These are phyloP conservation scores for Saccharum hybrid DNA, from an alignment of 202 grass and related monocot species.

Conservation along the genomic window DNA sequence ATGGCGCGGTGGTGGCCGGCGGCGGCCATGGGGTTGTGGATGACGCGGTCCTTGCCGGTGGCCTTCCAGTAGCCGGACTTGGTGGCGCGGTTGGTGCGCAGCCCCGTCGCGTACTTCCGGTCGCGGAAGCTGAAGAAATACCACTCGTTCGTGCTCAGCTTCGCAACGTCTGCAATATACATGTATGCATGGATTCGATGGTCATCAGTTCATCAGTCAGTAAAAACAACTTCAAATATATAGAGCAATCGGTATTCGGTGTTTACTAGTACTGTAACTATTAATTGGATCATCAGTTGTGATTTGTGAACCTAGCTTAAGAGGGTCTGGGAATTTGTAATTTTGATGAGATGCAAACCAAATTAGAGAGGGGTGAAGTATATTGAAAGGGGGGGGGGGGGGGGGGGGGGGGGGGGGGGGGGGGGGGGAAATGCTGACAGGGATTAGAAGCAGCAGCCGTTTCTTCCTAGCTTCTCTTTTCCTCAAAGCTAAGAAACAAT, in stretches of 20 bases:
- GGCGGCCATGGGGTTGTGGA: conserved; percentile 44
- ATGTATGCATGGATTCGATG: background rate
- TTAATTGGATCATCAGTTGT: background rate
- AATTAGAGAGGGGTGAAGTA: background rate
- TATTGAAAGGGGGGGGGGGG: background rate
- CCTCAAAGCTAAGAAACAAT: background rate
- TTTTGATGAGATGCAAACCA: background rate
- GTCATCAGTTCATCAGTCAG: background rate
- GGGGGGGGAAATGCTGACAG: background rate
- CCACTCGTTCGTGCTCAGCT: conserved; percentile 86
- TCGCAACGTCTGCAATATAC: conserved; percentile 60
- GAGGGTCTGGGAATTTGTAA: background rate
- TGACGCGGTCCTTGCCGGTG: conserved; percentile 75
- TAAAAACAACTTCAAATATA: background rate
- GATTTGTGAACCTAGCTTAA: no score
- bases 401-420: no score
- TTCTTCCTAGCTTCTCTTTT: background rate
- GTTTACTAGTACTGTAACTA: no score
- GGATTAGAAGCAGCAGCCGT: background rate
- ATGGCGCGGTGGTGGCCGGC: conserved; percentile 31
- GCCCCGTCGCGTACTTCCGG: conserved; percentile 87
- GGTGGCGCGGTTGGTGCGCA: conserved; percentile 78
- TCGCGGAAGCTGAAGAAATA: conserved; percentile 98
- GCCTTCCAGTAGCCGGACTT: conserved; percentile 86
- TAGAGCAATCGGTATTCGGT: background rate